Conservation (phyloP, 2,329 filamentous ascomycete genomes). For the Aspergillus tamarii region DNA sequence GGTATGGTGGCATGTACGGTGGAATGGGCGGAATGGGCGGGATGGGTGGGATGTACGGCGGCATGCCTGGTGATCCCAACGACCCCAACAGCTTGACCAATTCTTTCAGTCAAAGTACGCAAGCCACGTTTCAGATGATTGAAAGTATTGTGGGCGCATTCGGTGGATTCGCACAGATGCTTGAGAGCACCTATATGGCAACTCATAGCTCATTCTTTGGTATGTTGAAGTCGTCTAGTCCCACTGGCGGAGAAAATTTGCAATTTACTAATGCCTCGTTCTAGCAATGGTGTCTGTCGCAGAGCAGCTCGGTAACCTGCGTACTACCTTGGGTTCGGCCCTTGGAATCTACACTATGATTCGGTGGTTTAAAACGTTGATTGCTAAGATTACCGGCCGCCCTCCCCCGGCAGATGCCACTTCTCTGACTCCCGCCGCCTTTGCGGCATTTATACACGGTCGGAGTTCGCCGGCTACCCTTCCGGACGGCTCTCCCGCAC, state of each 20-base stretch:
- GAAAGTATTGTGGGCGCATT: constrained; percentile 96
- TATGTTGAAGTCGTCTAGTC: constrained; percentile 52
- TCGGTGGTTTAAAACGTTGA: constrained; percentile 87
- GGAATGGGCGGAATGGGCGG: constrained; percentile 53
- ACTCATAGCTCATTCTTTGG: constrained; percentile 98
- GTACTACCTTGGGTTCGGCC: constrained; percentile 89
- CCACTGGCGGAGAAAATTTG: background rate
- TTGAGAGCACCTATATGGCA: constrained; percentile 99
- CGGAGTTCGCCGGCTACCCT: constrained; percentile 50
- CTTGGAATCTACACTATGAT: constrained; percentile 94
- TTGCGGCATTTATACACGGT: constrained; percentile 83
- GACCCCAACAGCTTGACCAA: constrained; percentile 95
- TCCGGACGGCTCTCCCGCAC: constrained; percentile 67
- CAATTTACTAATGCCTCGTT: constrained; percentile 10
- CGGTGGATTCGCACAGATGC: constrained; percentile 97
- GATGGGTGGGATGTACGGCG: constrained; percentile 49
- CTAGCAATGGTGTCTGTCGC: constrained; percentile 96
- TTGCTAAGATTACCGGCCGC: constrained; percentile 90
- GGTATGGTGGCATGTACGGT: constrained; percentile 52
- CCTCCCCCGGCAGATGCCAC: constrained; percentile 85
- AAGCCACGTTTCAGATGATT: constrained; percentile 96
- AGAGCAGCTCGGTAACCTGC: constrained; percentile 92
- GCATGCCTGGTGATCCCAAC: constrained; percentile 69
- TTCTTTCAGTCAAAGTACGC: constrained; percentile 90
- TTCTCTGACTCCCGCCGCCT: constrained; percentile 85